Evolutionary conservation across 805 yeast genomes (phyloP).

Genomic region (Candida caryicola): DNA sequence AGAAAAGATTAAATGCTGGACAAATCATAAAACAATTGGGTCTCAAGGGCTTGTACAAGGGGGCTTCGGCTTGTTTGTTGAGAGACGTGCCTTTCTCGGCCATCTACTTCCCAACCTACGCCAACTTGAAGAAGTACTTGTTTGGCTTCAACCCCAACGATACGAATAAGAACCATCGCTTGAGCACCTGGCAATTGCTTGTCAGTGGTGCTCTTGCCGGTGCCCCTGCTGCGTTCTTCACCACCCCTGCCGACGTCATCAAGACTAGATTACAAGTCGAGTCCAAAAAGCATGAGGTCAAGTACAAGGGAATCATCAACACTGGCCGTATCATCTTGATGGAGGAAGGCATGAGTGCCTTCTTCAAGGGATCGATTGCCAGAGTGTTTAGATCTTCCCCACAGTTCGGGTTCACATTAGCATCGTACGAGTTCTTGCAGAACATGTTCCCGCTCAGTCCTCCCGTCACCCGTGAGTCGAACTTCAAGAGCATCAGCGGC

Average conservation of each 20-base stretch:
- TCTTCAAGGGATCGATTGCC: constrained; percentile 96
- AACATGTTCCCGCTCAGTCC: constrained; percentile 68
- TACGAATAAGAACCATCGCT: constrained; percentile 52
- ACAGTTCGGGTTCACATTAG: constrained; percentile 95
- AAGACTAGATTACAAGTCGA: constrained; percentile 92
- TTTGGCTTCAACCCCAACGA: constrained; percentile 79
- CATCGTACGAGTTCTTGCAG: constrained; percentile 93
- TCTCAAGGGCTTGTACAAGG: constrained; percentile 81
- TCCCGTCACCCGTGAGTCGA: constrained; percentile 41
- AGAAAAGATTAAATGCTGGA: constrained; percentile 52
- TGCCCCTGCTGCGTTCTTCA: constrained; percentile 94
- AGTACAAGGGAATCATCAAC: constrained; percentile 72
- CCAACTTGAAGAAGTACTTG: constrained; percentile 79
- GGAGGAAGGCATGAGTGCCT: constrained; percentile 83
- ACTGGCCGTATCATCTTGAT: constrained; percentile 69
- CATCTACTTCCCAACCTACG: constrained; percentile 95
- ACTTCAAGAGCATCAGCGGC: constrained; percentile 42
- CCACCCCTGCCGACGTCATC: constrained; percentile 96
- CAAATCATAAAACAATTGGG: constrained; percentile 79
- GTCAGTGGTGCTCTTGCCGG: constrained; percentile 93
- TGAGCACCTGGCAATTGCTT: constrained; percentile 81
- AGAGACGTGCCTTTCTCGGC: constrained; percentile 97
- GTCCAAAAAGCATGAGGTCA: constrained; percentile 70
- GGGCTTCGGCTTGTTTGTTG: constrained; percentile 84
- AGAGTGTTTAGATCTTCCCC: constrained; percentile 94